These are phyloP conservation scores for Spathaspora passalidarum DNA, from an alignment of 805 yeast species.

Conservation along the genomic window DNA sequence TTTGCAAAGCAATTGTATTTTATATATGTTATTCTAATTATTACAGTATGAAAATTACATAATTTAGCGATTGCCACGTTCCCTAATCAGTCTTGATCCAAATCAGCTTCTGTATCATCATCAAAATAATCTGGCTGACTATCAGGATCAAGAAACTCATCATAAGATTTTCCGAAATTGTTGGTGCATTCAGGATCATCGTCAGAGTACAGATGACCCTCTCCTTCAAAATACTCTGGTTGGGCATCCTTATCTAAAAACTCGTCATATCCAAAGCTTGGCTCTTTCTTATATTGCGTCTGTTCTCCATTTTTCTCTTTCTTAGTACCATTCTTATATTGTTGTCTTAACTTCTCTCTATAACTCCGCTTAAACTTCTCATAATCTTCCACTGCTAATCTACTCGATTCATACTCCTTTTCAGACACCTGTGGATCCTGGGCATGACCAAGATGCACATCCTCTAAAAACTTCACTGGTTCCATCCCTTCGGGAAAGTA, in stretches of 20 bases:
- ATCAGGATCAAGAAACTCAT: conserved; percentile 26
- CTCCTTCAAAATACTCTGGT: conserved; percentile 37
- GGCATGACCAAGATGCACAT: conserved; percentile 51
- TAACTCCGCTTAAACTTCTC: conserved; percentile 13
- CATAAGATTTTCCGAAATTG: conserved; percentile 35
- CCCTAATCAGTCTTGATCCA: no score
- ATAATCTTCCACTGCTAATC: conserved; percentile 17
- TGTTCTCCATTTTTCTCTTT: not conserved
- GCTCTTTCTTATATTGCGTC: not conserved
- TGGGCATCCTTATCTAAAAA: conserved; percentile 35
- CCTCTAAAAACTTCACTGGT: conserved; percentile 46
- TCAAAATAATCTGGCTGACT: conserved; percentile 21
- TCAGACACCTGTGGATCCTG: conserved; percentile 17
- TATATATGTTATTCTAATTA: no score
- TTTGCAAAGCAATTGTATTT: no score
- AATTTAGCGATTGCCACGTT: no score
- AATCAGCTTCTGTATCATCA: conserved; percentile 5
- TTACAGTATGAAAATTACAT: no score
- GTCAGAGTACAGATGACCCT: conserved; percentile 26
- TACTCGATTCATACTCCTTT: conserved; percentile 11
- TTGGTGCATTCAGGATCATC: conserved; percentile 27
- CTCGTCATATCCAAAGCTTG: conserved; percentile 24
- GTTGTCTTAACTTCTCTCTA: not conserved
- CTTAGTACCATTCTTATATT: not conserved
- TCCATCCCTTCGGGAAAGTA: conserved; percentile 67